phyloP scores from a whole-genome alignment of 495 filamentous ascomycete genomes.

The Penicillium simplicissimum region DNA sequence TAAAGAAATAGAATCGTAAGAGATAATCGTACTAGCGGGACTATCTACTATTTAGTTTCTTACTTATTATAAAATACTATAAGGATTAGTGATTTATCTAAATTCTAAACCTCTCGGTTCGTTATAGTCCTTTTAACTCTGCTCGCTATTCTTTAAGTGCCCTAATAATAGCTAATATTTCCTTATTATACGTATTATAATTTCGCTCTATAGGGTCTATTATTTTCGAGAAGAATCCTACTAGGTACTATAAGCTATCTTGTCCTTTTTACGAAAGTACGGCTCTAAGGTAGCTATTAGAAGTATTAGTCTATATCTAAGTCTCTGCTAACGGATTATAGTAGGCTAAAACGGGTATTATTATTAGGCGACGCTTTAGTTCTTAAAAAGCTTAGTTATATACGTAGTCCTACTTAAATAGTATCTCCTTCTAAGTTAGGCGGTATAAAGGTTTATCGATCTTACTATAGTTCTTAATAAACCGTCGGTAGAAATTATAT shows the following conservation, averaged over 20 bases:
- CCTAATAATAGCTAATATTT: constrained; percentile 22
- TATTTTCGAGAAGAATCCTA: constrained; percentile 31
- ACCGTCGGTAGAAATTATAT: no score
- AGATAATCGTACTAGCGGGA: constrained; percentile 28
- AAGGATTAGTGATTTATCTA: constrained; percentile 13
- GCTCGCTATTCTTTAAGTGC: constrained; percentile 14
- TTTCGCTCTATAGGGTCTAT: constrained; percentile 19
- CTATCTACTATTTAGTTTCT: not conserved
- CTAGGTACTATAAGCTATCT: constrained; percentile 12
- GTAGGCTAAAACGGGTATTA: constrained; percentile 11
- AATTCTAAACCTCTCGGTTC: constrained; percentile 9
- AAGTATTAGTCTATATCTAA: constrained; percentile 23
- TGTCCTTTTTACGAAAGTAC: constrained; percentile 16
- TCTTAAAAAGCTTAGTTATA: constrained; percentile 4
- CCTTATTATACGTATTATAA: constrained; percentile 37
- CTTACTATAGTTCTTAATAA: no score
- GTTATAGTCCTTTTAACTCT: constrained; percentile 19
- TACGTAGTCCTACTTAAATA: not conserved
- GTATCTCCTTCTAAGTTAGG: not conserved
- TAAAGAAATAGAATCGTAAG: constrained; percentile 28
- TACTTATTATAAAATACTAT: not conserved
- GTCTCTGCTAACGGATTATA: constrained; percentile 12
- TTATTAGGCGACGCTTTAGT: constrained; percentile 13
- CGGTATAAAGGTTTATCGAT: no score
- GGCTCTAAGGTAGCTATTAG: constrained; percentile 11